Percentiles rank a stretch among this genome's conserved stretches.
Conservation (phyloP, 2,329 filamentous ascomycete genomes). For the Hymenoscyphus repandus region DNA sequence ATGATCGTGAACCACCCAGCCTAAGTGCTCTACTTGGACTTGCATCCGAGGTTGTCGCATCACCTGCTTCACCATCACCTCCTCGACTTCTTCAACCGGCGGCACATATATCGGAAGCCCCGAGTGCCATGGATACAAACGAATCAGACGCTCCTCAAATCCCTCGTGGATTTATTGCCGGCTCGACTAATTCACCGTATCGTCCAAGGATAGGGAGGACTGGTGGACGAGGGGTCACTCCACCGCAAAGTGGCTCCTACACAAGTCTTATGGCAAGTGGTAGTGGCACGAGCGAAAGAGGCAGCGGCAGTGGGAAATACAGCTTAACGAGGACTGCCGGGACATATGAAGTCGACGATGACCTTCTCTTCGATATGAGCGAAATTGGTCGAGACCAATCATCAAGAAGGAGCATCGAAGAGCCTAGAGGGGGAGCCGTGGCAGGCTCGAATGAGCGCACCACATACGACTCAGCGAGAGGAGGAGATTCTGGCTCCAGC, state of each 20-base stretch:
- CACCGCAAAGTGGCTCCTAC: slow-evolving; percentile 30
- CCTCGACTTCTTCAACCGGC: slow-evolving; percentile 30
- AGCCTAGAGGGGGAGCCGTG: slow-evolving; percentile 32
- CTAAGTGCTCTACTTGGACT: slow-evolving; percentile 56
- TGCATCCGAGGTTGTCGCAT: slow-evolving; percentile 34
- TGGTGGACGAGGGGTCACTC: slow-evolving; percentile 29
- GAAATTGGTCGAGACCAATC: slow-evolving; percentile 54
- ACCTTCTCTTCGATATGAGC: slow-evolving; percentile 68
- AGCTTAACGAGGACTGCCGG: slow-evolving; percentile 39
- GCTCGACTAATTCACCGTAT: slow-evolving; percentile 28
- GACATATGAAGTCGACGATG: slow-evolving; percentile 55
- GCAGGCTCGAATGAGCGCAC: slow-evolving; percentile 19
- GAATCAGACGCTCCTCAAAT: slow-evolving; percentile 23
- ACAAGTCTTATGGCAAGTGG: slow-evolving; percentile 32
- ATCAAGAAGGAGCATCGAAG: slow-evolving; percentile 52
- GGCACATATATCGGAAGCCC: slow-evolving; percentile 26
- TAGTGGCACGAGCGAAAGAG: slow-evolving; percentile 33
- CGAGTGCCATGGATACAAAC: slow-evolving; percentile 23
- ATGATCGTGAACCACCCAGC: slow-evolving; percentile 59
- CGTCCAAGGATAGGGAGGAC: slow-evolving; percentile 27
- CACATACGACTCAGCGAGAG: slow-evolving; percentile 19
- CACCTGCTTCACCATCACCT: slow-evolving; percentile 26
- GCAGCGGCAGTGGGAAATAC: slow-evolving; percentile 33
- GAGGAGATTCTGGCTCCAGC: slow-evolving; percentile 27
- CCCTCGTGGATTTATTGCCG: slow-evolving; percentile 22